Base-by-base conservation (phyloP, 2,329 filamentous ascomycete genomes). In the Xylaria sp. region DNA sequence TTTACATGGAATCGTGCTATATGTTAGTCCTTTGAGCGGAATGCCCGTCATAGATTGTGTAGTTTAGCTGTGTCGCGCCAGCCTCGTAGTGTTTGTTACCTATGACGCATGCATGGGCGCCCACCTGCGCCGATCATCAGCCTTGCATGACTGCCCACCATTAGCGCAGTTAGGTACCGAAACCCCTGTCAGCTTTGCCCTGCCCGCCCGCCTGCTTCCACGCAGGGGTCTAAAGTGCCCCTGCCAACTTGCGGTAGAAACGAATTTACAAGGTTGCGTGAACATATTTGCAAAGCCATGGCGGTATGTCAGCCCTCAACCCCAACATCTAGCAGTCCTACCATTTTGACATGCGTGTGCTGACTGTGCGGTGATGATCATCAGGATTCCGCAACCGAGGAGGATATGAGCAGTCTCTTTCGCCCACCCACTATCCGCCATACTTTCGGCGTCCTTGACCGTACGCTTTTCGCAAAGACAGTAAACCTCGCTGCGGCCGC, bases 401-500 rank as follows among this genome's bases (percentile, higher is more conserved):
- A 80, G 49, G 69, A 67, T 60, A 87, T 87, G 84, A 80, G 79
- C 66, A 80, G 79, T 64, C 74, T 86, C 53, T 92, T 97, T 76
- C 87, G 89, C 68, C 92, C 93, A 49, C 93, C 94, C 23, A 82
- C 93, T 63, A 81, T 88, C 88, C 73, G 69, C 54, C 56, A 67
- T 46, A 62, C 58, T 19, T 45, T 68, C 52, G 64, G 64, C 47
- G 85, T 86, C 52, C 87, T 99, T 67, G 94, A 99, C 79, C 89
- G 92, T 69, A 84, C 89, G 15, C 89, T 96, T 67, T 98, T 98
- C 80, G 83, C 86, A 55, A 92, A 89, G 75, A 91, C 84, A 0
- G 80, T 97, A 58, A 88, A 89, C 23, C 82, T 94, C 23, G 86
- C 92, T 8, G 94, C 93, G 2, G 94, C 93, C 6, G 86, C 90